These are phyloP conservation scores for Chenopodium suecicum DNA, from an alignment of 148 eudicot genomes.

Conservation along the genomic window DNA sequence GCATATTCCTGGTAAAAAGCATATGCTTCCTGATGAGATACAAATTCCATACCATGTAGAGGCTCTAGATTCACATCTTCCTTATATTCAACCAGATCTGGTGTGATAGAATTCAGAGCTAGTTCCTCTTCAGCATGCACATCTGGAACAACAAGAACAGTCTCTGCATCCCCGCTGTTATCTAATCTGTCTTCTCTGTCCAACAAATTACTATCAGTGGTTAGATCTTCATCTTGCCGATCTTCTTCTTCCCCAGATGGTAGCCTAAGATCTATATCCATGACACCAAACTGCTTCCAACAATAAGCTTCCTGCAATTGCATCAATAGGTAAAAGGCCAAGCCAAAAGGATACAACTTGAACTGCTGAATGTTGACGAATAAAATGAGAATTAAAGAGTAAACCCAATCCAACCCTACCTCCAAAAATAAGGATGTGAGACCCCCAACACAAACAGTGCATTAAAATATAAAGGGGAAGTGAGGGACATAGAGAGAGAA, in stretches of 20 bases:
- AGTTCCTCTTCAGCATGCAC: constrained; percentile 46
- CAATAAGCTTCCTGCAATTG: constrained; percentile 17
- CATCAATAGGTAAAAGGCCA: not conserved
- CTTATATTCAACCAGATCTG: constrained; percentile 52
- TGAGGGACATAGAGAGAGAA: not conserved
- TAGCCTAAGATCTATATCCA: constrained; percentile 93
- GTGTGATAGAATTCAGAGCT: constrained; percentile 45
- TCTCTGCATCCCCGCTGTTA: constrained; percentile 40
- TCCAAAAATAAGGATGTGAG: constrained; percentile 4
- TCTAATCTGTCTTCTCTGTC: constrained; percentile 58
- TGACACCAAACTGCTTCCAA: constrained; percentile 28
- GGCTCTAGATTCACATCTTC: constrained; percentile 86
- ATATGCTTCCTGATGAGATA: constrained; percentile 94
- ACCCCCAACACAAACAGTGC: not conserved
- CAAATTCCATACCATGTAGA: constrained; percentile 90
- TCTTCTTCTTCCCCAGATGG: constrained; percentile 89
- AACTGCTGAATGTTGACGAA: not conserved
- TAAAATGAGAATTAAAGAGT: not conserved
- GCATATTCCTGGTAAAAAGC: constrained; percentile 98
- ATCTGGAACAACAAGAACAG: constrained; percentile 37
- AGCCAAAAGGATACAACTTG: not conserved
- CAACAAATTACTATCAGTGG: constrained; percentile 49
- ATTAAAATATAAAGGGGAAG: too few species aligned
- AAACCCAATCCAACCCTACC: not conserved
- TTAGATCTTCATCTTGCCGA: constrained; percentile 67